These are phyloP conservation scores for Penicillium lagena DNA, from an alignment of 495 filamentous ascomycete species.

Conservation along the genomic window DNA sequence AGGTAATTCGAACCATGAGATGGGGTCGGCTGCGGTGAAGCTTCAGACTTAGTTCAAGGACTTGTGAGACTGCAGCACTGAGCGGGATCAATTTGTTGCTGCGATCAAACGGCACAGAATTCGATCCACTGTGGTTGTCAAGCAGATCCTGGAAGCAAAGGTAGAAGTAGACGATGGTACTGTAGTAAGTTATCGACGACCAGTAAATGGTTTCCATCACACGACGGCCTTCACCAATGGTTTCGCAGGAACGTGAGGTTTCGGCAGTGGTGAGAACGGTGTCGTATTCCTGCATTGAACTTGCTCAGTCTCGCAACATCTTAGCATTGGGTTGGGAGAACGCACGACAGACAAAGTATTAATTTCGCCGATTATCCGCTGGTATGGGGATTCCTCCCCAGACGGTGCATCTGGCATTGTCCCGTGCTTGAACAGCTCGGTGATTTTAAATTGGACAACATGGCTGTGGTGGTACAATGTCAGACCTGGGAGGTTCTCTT, in stretches of 20 bases:
- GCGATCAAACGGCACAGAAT: background rate
- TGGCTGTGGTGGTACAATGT: constrained; percentile 25
- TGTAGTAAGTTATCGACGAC: constrained; percentile 26
- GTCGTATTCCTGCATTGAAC: constrained; percentile 18
- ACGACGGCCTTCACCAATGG: constrained; percentile 10
- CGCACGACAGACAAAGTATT: constrained; percentile 16
- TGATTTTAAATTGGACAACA: constrained; percentile 23
- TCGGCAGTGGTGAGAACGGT: constrained; percentile 16
- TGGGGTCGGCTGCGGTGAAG: constrained; percentile 23
- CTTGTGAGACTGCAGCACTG: constrained; percentile 14
- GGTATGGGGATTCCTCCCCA: constrained; percentile 4
- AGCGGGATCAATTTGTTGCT: constrained; percentile 10
- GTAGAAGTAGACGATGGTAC: constrained; percentile 21
- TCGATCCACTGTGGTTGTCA: background rate
- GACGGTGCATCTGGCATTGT: background rate
- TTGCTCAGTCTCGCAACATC: no score
- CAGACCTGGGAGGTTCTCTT: constrained; percentile 24
- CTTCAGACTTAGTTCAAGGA: constrained; percentile 22
- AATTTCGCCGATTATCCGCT: constrained; percentile 15
- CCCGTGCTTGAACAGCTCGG: constrained; percentile 16
- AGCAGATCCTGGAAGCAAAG: constrained; percentile 19
- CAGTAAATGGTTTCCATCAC: constrained; percentile 27
- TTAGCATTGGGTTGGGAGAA: no score
- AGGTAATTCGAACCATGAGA: constrained; percentile 21
- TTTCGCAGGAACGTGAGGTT: constrained; percentile 15